These are phyloP conservation scores for Russula sp. DNA, from an alignment of 768 basidiomycete species.

Conservation along the genomic window DNA sequence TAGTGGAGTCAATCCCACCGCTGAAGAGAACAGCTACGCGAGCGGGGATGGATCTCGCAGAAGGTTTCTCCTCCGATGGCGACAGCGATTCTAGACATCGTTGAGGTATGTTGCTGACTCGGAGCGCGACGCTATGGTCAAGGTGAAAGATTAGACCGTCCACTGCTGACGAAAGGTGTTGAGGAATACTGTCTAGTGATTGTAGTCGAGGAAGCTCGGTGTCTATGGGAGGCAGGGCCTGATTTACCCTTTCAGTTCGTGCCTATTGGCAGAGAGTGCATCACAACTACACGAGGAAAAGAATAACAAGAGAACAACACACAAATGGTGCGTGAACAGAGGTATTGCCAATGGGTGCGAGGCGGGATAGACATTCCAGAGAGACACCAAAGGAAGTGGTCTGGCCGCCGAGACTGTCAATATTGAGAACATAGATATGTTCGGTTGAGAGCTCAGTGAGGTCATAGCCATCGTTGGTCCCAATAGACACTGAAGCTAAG, in stretches of 20 bases:
- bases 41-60: slow-evolving; percentile 23
- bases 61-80: background rate
- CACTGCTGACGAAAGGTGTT: slow-evolving; percentile 38
- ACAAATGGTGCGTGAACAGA: background rate
- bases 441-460: slow-evolving; percentile 61
- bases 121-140: slow-evolving; percentile 59
- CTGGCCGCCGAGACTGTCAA: slow-evolving; percentile 28
- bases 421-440: slow-evolving; percentile 49
- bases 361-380: slow-evolving; percentile 26
- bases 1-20: slow-evolving; percentile 91
- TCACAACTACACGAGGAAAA: background rate
- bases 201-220: slow-evolving; percentile 34
- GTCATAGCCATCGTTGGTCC: slow-evolving; percentile 38
- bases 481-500: slow-evolving; percentile 60
- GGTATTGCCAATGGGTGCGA: background rate
- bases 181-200: slow-evolving; percentile 40
- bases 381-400: background rate
- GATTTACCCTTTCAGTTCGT: slow-evolving; percentile 41
- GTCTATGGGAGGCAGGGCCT: slow-evolving; percentile 33
- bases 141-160: slow-evolving; percentile 51
- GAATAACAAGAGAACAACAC: background rate
- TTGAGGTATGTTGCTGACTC: slow-evolving; percentile 62
- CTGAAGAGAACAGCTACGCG: slow-evolving; percentile 87
- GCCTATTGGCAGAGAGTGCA: slow-evolving; percentile 35
- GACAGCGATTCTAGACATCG: slow-evolving; percentile 31